phyloP scores from a whole-genome alignment of 495 filamentous ascomycete species.

The Chaetomium fimeti region DNA sequence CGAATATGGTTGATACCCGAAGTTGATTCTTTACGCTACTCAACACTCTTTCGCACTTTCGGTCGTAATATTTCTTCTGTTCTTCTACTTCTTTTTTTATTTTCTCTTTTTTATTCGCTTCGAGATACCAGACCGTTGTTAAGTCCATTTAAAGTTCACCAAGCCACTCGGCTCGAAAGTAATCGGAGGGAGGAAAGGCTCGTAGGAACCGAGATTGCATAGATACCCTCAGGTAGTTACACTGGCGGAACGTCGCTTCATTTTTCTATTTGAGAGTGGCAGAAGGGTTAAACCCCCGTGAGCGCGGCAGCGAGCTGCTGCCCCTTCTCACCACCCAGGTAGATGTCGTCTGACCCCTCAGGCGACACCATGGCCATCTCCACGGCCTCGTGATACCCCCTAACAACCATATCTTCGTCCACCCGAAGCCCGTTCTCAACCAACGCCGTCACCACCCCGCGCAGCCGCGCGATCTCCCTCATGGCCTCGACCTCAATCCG shows the following conservation, averaged over 20 bases:
- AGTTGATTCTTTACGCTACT: neutral
- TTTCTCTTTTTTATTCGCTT: neutral
- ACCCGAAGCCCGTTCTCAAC: slow-evolving; percentile 79
- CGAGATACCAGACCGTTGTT: neutral
- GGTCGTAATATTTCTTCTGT: neutral
- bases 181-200: neutral
- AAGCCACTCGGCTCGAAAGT: neutral
- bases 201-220: too few species aligned
- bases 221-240: neutral
- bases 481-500: slow-evolving; percentile 70
- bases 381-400: slow-evolving; percentile 73
- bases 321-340: slow-evolving; percentile 72
- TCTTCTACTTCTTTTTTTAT: neutral
- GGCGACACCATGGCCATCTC: slow-evolving; percentile 63
- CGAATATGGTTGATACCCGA: neutral
- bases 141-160: neutral
- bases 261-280: neutral
- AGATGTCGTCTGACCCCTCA: slow-evolving; percentile 53
- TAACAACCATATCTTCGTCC: slow-evolving; percentile 87
- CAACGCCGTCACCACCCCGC: slow-evolving; percentile 74
- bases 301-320: slow-evolving; percentile 62
- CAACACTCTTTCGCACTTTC: neutral
- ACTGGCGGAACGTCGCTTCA: neutral
- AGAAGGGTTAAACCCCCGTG: slow-evolving; percentile 31
- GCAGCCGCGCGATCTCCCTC: slow-evolving; percentile 80